Conservation (phyloP, 2,329 filamentous ascomycete genomes). For the Colletotrichum lini region DNA sequence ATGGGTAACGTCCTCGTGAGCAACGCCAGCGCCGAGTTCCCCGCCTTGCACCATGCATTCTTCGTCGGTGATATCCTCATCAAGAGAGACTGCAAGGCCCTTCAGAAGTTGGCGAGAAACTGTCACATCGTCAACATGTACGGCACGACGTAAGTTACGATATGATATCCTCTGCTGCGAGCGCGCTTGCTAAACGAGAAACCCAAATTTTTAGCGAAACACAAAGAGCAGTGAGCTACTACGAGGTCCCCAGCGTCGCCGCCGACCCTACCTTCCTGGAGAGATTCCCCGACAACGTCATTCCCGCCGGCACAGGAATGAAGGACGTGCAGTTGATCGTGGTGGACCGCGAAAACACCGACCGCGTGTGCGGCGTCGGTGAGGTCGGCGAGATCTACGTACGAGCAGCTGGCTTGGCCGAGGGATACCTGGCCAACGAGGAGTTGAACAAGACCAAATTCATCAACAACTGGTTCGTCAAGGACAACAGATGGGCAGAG, state of each 20-base stretch:
- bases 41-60: conserved; percentile 83
- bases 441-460: conserved; percentile 79
- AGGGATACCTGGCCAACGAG: conserved; percentile 59
- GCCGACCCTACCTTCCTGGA: conserved; percentile 69
- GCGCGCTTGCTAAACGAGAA: not conserved
- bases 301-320: conserved; percentile 91
- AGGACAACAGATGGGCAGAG: conserved; percentile 78
- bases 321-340: conserved; percentile 90
- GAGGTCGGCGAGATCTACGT: conserved; percentile 90
- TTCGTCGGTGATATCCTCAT: conserved; percentile 94
- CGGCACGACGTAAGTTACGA: conserved; percentile 74
- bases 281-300: conserved; percentile 64
- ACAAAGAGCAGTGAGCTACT: conserved; percentile 85
- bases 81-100: conserved; percentile 81
- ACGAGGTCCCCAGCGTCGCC: conserved; percentile 77
- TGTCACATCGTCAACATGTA: conserved; percentile 88
- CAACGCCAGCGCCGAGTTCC: conserved; percentile 83
- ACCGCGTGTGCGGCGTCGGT: conserved; percentile 79
- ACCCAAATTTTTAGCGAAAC: conserved; percentile 67
- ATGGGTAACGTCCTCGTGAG: conserved; percentile 98
- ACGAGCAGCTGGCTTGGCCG: conserved; percentile 85
- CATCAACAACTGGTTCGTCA: conserved; percentile 87
- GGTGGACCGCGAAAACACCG: conserved; percentile 70
- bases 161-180: conserved; percentile 58
- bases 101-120: conserved; percentile 78